phyloP scores from a whole-genome alignment of 2,329 filamentous ascomycete species.

The Ceratocystis albifundus region DNA sequence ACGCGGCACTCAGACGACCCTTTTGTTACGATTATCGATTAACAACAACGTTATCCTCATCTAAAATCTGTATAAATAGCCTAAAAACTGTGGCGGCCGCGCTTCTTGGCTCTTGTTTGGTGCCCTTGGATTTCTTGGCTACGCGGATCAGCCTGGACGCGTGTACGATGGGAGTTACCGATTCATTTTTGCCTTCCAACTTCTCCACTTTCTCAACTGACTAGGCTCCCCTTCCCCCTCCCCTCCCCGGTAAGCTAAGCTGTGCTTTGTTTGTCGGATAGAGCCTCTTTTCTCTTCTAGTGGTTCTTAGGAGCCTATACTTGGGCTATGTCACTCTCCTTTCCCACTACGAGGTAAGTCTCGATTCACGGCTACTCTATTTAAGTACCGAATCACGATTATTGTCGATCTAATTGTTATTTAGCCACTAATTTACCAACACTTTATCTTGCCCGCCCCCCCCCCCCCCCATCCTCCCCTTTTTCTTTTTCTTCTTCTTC shows the following conservation, averaged over 20 bases:
- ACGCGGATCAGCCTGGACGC: constrained; percentile 5
- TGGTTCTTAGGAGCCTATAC: constrained; percentile 8
- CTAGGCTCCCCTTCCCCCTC: background rate
- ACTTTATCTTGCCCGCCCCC: background rate
- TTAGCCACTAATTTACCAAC: background rate
- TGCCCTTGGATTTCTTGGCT: constrained; percentile 3
- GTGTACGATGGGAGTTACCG: background rate
- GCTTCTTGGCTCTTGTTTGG: background rate
- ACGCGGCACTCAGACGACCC: background rate
- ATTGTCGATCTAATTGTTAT: background rate
- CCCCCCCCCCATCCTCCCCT: too few relatives aligned
- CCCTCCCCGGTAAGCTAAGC: background rate
- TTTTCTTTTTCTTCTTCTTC: background rate
- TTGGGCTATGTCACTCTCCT: background rate
- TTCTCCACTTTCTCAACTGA: background rate
- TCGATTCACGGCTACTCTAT: background rate
- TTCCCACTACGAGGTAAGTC: background rate
- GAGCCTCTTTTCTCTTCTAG: constrained; percentile 2
- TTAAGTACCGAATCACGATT: constrained; percentile 3
- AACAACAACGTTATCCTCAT: background rate
- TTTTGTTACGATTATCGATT: background rate
- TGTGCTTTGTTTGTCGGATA: constrained; percentile 2
- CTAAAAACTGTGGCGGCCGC: background rate
- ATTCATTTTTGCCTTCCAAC: background rate
- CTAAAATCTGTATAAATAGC: constrained; percentile 5